Percentiles rank a stretch among this genome's conserved stretches.
phyloP scores from a whole-genome alignment of 148 eudicot genomes.

The Heliamphora exappendiculata region DNA sequence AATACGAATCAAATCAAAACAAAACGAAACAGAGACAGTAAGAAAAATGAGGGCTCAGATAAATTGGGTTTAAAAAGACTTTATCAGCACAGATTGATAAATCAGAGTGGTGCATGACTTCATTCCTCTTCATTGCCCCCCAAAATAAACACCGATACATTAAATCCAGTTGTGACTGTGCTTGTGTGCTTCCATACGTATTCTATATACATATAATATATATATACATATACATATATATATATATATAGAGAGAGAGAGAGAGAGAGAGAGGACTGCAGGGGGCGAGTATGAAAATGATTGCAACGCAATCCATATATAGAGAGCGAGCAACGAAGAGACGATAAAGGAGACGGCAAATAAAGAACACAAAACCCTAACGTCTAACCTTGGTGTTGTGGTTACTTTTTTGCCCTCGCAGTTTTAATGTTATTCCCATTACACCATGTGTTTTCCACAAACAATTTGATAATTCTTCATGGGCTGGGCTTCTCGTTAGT shows the following conservation, averaged over 20 bases:
- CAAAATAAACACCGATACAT: background rate
- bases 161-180: background rate
- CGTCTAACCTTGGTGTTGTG: background rate
- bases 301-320: background rate
- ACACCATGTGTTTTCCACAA: no score
- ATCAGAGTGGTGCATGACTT: slow-evolving; percentile 13
- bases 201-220: no score
- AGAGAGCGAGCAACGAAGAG: background rate
- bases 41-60: slow-evolving; percentile 2
- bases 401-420: background rate
- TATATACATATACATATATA: background rate
- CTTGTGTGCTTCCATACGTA: no score
- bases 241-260: background rate
- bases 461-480: no score
- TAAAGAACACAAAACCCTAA: background rate
- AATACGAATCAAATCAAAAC: no score
- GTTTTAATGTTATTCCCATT: background rate
- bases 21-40: background rate
- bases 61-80: background rate
- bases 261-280: background rate
- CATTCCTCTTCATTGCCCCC: background rate
- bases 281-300: background rate
- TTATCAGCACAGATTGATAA: slow-evolving; percentile 6
- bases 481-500: no score
- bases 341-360: background rate